Conservation (phyloP, 2,329 filamentous ascomycete species). For the Lizonia empirigonia region DNA sequence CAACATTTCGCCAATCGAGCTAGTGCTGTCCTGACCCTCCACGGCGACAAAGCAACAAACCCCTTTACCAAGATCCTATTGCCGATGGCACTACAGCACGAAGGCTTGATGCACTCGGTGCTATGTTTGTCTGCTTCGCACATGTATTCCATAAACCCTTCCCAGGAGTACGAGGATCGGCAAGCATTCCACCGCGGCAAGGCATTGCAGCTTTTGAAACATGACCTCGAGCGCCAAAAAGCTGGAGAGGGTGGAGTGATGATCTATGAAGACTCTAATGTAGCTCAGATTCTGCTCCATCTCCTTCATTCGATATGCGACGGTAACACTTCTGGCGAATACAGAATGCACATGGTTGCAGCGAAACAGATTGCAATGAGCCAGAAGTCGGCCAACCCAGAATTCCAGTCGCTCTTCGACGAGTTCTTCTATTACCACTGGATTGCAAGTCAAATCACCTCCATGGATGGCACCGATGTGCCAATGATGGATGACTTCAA, state of each 20-base stretch:
- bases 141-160: slow-evolving; percentile 58
- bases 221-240: slow-evolving; percentile 48
- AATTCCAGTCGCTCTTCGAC: slow-evolving; percentile 73
- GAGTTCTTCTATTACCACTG: slow-evolving; percentile 87
- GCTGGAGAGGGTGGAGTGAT: slow-evolving; percentile 46
- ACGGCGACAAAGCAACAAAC: slow-evolving; percentile 74
- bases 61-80: slow-evolving; percentile 85
- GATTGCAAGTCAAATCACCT: slow-evolving; percentile 63
- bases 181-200: slow-evolving; percentile 50
- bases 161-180: slow-evolving; percentile 58
- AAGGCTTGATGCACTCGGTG: slow-evolving; percentile 88
- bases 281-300: slow-evolving; percentile 64
- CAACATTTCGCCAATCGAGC: slow-evolving; percentile 82
- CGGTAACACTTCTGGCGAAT: slow-evolving; percentile 69
- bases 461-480: slow-evolving; percentile 59
- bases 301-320: slow-evolving; percentile 67
- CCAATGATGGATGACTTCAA: slow-evolving; percentile 60
- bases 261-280: slow-evolving; percentile 61
- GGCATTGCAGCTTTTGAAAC: slow-evolving; percentile 58
- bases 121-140: slow-evolving; percentile 83
- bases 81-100: slow-evolving; percentile 78
- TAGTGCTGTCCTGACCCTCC: slow-evolving; percentile 80
- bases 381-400: slow-evolving; percentile 65
- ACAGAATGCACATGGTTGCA: slow-evolving; percentile 77
- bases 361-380: slow-evolving; percentile 72